These are phyloP conservation scores for Yamadazyma blattariae DNA, from an alignment of 1,139 yeast species.

Conservation along the genomic window DNA sequence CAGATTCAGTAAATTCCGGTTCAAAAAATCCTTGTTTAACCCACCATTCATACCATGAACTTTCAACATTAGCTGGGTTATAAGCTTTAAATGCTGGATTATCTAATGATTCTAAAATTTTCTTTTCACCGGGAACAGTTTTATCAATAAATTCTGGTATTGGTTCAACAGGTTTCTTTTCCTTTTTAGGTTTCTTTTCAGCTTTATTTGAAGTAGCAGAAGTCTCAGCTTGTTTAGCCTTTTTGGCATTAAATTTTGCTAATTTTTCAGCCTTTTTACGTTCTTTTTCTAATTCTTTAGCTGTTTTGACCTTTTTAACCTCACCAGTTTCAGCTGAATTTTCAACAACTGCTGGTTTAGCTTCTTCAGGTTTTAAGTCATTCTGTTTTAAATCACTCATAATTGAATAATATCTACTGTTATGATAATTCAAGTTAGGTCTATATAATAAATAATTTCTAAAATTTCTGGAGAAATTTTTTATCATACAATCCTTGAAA, in stretches of 20 bases:
- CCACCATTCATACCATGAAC: constrained; percentile 99
- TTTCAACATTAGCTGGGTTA: constrained; percentile 88
- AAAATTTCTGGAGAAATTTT: constrained; percentile 7
- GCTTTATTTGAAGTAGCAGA: constrained; percentile 34
- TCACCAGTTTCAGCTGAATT: neutral
- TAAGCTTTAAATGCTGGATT: constrained; percentile 94
- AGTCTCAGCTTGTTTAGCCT: constrained; percentile 67
- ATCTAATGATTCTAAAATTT: constrained; percentile 76
- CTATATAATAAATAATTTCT: constrained; percentile 5
- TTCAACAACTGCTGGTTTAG: neutral
- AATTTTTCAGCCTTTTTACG: constrained; percentile 94
- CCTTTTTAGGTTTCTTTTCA: constrained; percentile 67
- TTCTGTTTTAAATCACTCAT: neutral
- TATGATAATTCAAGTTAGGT: neutral
- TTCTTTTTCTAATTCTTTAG: constrained; percentile 86
- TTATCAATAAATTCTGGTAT: constrained; percentile 79
- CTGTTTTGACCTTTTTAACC: constrained; percentile 47
- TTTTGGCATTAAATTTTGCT: constrained; percentile 92
- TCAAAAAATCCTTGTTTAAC: constrained; percentile 79
- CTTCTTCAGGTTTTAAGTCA: neutral
- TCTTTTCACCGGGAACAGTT: constrained; percentile 89
- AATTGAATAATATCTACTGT: neutral
- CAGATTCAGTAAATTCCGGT: constrained; percentile 79
- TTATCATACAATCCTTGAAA: constrained; percentile 11
- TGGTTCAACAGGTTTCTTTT: constrained; percentile 66